Evolutionary conservation across 208 protist genomes (phyloP), one percentile per base, ranked within the genome.

Genomic region (Trypanosoma lewisi): DNA sequence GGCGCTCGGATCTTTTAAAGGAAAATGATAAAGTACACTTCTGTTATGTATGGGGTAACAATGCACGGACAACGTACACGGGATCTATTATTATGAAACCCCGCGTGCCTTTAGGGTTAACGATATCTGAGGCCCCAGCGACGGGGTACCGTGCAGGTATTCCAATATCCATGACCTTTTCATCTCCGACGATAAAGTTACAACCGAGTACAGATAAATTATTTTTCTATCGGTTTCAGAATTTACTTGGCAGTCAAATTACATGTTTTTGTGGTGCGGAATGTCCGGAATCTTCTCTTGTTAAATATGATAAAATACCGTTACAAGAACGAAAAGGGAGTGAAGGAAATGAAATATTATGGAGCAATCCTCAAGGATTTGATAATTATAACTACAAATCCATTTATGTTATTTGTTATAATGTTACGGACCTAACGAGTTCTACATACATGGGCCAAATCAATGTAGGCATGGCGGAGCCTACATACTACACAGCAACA

Each of bases 361-460:
- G 63, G 59, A 64, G 64, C 36, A 31, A 54, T 42, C 62, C 77
- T 2, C 62, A 60, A 16, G 91, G 91, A 50, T 93, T 96, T 68
- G 63, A 74, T 61, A 93, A 94, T 71, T 89, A 93, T 65, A 65
- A 72, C 73, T 83, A 62, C 62, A 50, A 55, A 55, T 78, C 86
- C 53, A 69, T 83, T 42, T 96, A 93, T 64, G 56, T 89, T 11
- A 77, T 90, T 19, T 96, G 91, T 73, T 96, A 96, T 74, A 53
- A 44, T 39, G 67, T 37, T 9, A 30, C 28, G 4, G 8, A 7
- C 17, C 4, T 30, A 30, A 42, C 31, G 1, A 70, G 62, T 17
- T 57, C 75, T 25, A 87, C 82, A 37, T 96, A 92, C 73, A 71
- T 91, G 61, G 87, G 87, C 19, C 56, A 50, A n/a, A 21, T 96